Base-by-base conservation (phyloP, 257 asterid species). In the Primulina tabacum region DNA sequence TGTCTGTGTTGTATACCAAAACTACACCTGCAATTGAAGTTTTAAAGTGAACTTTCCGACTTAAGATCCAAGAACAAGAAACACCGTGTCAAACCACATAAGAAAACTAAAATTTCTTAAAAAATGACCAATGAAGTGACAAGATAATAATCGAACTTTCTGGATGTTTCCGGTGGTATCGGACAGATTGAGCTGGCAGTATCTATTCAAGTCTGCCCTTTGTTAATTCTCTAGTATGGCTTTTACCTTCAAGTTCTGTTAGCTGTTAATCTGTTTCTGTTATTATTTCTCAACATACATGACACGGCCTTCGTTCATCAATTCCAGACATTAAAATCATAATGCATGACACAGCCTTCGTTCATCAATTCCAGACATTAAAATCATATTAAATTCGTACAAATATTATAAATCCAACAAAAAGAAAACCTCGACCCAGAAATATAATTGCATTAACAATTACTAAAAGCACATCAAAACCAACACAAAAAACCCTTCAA, bases 1-100 rank as follows among this genome's bases (percentile, higher is more conserved):
- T 73, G 66, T 66, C 55, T 63, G 50, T 43, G 78, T 57, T 69
- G 71, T 24, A 37, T 40, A 38, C 53, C 74, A 52, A 77, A 64
- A 7, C 28, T 70, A 72, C 24, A 71, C 90, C 90, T 86, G 87
- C 83, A 75, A 68, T 65, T 34, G 55, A 35, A 62, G 21, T 9
- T 43, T 7, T 4, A 58, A 70, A 65, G 65, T n/a, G 60, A 55
- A 55, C 43, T 9, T 64, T 62, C 24, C 28, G 63, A 71, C 37
- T 30, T 37, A 62, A 66, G 72, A 62, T 28, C 14, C 59, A 47
- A 63, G 32, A 60, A 56, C 43, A 62, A 72, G 35, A 64, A 26
- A n/a, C 29, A 71, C 14, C 29, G 6, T 17, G 47, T 5, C 56
- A 32, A 32, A 65, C 21, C 55, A 53, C 16, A 53, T 32, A 26